These are phyloP conservation scores for Nicotiana paniculata DNA, from an alignment of 257 asterid species.

Conservation along the genomic window DNA sequence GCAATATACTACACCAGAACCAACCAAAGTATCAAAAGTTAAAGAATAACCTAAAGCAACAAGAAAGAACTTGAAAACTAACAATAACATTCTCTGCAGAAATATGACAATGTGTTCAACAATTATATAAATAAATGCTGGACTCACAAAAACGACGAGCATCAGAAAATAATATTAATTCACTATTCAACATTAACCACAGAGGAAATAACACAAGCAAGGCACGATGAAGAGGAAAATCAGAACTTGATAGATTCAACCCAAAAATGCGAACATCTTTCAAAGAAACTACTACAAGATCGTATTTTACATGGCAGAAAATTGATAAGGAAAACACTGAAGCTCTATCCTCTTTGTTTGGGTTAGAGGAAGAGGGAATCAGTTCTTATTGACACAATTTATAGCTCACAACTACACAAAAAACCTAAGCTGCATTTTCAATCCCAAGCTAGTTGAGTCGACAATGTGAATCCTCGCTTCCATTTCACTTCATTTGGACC, in stretches of 20 bases:
- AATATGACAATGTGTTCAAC: not conserved
- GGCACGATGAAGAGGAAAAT: not conserved
- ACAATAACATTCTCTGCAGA: not conserved
- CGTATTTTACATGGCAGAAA: not conserved
- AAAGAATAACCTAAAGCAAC: not conserved
- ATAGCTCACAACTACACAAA: not conserved
- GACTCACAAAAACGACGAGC: not conserved
- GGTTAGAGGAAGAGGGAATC: not conserved
- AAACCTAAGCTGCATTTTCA: not conserved
- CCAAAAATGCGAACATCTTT: not conserved
- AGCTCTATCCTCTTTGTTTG: not conserved
- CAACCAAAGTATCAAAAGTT: slow-evolving; percentile 10
- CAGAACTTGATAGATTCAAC: not conserved
- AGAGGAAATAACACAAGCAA: not conserved
- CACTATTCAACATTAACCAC: not conserved
- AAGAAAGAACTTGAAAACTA: not conserved
- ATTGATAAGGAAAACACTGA: not conserved
- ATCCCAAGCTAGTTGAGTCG: not conserved
- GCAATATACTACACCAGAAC: slow-evolving; percentile 48
- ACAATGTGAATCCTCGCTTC: not conserved
- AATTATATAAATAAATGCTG: not conserved
- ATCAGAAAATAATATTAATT: not conserved
- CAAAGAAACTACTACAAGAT: not conserved
- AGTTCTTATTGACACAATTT: not conserved
- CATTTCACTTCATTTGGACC: not conserved